Conservation (phyloP, 495 filamentous ascomycete genomes). For the Penicillium bovifimosum region DNA sequence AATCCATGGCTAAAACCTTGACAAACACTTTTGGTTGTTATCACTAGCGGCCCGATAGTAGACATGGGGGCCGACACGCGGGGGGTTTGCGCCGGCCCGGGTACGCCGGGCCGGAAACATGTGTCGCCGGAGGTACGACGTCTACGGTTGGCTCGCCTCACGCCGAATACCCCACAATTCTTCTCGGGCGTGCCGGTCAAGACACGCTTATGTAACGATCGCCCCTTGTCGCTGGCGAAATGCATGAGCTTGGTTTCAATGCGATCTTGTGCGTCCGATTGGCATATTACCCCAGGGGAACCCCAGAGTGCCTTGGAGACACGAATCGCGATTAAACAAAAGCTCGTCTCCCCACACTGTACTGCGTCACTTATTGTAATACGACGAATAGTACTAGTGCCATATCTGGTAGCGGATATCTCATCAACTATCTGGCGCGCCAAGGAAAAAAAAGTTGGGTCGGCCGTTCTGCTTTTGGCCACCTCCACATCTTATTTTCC, state of each 20-base stretch:
- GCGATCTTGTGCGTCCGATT: not conserved
- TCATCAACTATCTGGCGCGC: constrained; percentile 12
- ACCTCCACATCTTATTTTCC: constrained; percentile 11
- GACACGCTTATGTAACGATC: not conserved
- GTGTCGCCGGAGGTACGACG: not conserved
- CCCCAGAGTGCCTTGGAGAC: not conserved
- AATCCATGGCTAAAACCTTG: not conserved
- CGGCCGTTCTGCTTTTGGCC: constrained; percentile 12
- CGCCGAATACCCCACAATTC: not conserved
- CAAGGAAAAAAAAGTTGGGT: constrained; percentile 25
- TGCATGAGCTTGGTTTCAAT: not conserved
- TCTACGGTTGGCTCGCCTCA: not conserved
- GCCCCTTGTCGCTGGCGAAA: not conserved
- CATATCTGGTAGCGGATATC: not conserved
- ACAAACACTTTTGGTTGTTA: not conserved
- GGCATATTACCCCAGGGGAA: not conserved
- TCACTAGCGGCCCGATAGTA: not conserved
- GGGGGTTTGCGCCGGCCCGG: constrained; percentile 1
- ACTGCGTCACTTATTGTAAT: not conserved
- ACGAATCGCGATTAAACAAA: not conserved
- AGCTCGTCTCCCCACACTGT: not conserved
- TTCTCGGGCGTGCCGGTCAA: not conserved
- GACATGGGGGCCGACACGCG: not conserved
- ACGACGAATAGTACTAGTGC: not conserved
- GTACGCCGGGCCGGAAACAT: constrained; percentile 2